Evolutionary conservation across 2,329 filamentous ascomycete species (phyloP), one percentile per base, ranked within the genome.

Genomic region (Neophaeococcomyces aloes): DNA sequence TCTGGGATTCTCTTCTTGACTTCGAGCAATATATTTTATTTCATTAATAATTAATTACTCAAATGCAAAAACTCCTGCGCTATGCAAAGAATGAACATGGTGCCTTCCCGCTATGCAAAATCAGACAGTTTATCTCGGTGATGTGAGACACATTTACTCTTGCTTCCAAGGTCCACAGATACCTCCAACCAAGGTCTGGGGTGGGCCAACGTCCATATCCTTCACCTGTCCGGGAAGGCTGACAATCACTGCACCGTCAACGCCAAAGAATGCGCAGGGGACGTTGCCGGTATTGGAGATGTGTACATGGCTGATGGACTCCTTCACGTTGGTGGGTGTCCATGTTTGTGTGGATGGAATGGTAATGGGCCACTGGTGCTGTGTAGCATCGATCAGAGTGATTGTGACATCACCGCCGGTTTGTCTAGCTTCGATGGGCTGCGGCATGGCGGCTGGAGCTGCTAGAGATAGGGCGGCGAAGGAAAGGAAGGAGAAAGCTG

Each of bases 101-200:
- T 27, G 23, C 23, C 23, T 10, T 27, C 23, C 23, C 23, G 23
- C 23, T 27, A 27, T 27, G 23, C 23, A 27, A 27, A 27, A 27
- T 27, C 10, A 10, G 23, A 27, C 23, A 5, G 23, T 10, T 27
- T 27, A 10, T 27, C 10, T 27, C 5, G 10, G 23, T 5, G 10
- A 27, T 10, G 10, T 27, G 5, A 10, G 10, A 27, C 23, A 27
- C 23, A 27, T 27, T 10, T n/a, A 27, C 10, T 27, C 23, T 27
- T 10, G 23, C 23, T 27, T 27, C 23, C 23, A 50, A 4, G 43
- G 39, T 13, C 49, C 49, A 18, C 47, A 51, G 17, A 47, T 38
- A 29, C 46, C 48, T 17, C 49, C 49, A 7, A 38, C 49, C 14
- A 51, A 49, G 15, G 47, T 49, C 30, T 51, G 49, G 3, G 47